A percentile compares a stretch with the other conserved stretches of the same genome.
These are phyloP conservation scores for Saturnispora hagleri DNA, from an alignment of 805 yeast species.

Conservation along the genomic window DNA sequence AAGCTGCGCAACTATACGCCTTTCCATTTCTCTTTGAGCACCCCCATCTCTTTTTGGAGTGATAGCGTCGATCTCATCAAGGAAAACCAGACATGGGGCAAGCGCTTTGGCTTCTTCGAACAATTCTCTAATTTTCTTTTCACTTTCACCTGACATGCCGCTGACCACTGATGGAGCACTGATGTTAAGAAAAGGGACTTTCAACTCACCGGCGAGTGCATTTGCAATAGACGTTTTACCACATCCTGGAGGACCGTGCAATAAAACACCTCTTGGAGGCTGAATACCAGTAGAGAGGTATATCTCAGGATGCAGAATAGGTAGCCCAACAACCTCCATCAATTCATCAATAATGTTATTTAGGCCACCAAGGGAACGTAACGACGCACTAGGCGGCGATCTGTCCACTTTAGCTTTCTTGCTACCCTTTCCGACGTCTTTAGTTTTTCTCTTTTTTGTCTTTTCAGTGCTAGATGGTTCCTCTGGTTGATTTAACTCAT, in stretches of 20 bases:
- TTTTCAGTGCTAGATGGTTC: constrained; percentile 21
- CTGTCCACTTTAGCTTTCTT: constrained; percentile 38
- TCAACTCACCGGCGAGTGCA: constrained; percentile 89
- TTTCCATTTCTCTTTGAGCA: constrained; percentile 98
- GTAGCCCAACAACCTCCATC: constrained; percentile 85
- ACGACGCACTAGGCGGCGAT: constrained; percentile 57
- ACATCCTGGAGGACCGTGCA: constrained; percentile 98
- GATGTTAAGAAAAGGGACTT: constrained; percentile 83
- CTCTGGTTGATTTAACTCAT: constrained; percentile 10
- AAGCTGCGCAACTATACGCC: constrained; percentile 91
- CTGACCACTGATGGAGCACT: constrained; percentile 96
- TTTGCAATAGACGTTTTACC: constrained; percentile 96
- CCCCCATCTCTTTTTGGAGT: constrained; percentile 98
- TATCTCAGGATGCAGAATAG: constrained; percentile 89
- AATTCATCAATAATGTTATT: constrained; percentile 76
- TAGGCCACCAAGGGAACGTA: constrained; percentile 82
- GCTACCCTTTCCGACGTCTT: constrained; percentile 33
- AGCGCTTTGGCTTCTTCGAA: constrained; percentile 84
- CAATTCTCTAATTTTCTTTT: constrained; percentile 84
- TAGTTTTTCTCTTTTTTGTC: constrained; percentile 27
- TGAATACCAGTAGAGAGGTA: constrained; percentile 82
- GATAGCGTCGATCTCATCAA: constrained; percentile 96
- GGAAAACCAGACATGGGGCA: constrained; percentile 89
- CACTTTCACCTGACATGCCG: constrained; percentile 99
- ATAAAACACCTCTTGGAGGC: constrained; percentile 88